phyloP scores from a whole-genome alignment of 2,329 filamentous ascomycete genomes.

The Xylariomycetidae sp. region DNA sequence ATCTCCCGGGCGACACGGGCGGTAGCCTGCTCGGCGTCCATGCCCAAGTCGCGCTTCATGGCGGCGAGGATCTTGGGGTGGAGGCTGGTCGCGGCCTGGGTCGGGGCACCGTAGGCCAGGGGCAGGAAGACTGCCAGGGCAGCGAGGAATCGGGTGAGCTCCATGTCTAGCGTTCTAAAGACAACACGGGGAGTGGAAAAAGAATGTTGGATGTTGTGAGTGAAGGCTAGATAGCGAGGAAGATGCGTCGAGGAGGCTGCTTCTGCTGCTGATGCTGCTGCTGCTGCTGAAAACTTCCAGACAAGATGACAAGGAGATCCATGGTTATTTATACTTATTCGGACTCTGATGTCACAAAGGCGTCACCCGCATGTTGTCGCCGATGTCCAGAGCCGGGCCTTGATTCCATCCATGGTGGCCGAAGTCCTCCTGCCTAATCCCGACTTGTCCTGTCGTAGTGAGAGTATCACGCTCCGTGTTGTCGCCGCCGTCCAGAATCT shows the following conservation, averaged over 20 bases:
- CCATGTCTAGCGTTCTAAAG: slow-evolving; percentile 28
- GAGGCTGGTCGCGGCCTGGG: slow-evolving; percentile 28
- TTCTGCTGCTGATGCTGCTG: too few relatives aligned
- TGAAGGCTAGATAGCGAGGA: slow-evolving; percentile 18
- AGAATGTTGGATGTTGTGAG: slow-evolving; percentile 16
- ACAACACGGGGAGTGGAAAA: slow-evolving; percentile 17
- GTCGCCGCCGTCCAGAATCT: slow-evolving; percentile 13
- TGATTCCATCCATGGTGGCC: too few relatives aligned
- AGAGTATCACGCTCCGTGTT: slow-evolving; percentile 13
- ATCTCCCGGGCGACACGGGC: slow-evolving; percentile 34
- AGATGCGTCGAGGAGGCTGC: slow-evolving; percentile 17
- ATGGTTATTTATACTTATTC: slow-evolving; percentile 19
- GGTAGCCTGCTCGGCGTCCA: slow-evolving; percentile 32
- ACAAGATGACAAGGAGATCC: slow-evolving; percentile 13
- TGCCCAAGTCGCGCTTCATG: slow-evolving; percentile 39
- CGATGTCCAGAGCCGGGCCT: too few relatives aligned
- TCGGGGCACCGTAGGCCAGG: slow-evolving; percentile 34
- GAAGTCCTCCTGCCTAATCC: too few relatives aligned
- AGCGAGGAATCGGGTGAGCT: slow-evolving; percentile 33
- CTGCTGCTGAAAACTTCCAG: slow-evolving; percentile 14
- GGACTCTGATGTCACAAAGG: slow-evolving; percentile 10
- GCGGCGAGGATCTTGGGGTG: slow-evolving; percentile 36
- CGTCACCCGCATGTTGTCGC: neutral
- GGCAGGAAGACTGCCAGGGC: slow-evolving; percentile 34
- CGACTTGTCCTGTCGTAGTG: too few relatives aligned